Evolutionary conservation across 2,329 filamentous ascomycete species (phyloP), one percentile per base, ranked within the genome.

Genomic region (Paradendryphiella salina): DNA sequence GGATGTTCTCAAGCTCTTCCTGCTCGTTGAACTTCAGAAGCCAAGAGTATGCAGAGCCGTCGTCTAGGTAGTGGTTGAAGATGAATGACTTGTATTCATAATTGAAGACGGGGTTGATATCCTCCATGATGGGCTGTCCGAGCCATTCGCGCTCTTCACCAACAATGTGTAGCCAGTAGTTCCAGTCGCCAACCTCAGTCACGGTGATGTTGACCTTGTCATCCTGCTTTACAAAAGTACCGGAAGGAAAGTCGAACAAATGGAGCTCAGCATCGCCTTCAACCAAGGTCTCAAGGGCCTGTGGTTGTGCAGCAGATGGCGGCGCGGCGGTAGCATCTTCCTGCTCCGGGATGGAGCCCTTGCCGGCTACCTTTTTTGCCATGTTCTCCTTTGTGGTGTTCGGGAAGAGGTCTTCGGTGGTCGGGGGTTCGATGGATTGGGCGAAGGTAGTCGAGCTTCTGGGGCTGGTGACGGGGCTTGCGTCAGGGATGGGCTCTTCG

Each of bases 41-140:
- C 93, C 94, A 99, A 1, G 94, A 99, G 72, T 92, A 95, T 4
- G 94, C 93, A 1, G 88, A 89, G 1, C 92, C 90, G 73, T 96
- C 90, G 29, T 86, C 82, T 11, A 88, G 83, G 71, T 96, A 97
- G 71, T 96, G 91, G 67, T 99, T 99, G 82, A 99, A 99, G 67
- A 99, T 96, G 72, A 97, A 97, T 0, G 93, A 97, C n/a, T 96
- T 80, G 65, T 93, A 97, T 73, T 99, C 94, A 61, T 96, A 97
- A 76, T 97, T 97, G 79, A 97, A 99, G 15, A 99, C 92, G 0
- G 94, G 94, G 65, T 97, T 97, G 73, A 97, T 90, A 63, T 99
- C 94, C 5, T 90, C 87, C 23, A 91, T 80, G 23, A 99, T 85
- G 2, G 87, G 82, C 59, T 96, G 89, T 17, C 91, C 91, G 2